phyloP scores from a whole-genome alignment of 768 basidiomycete genomes.

The Termitomyces sp. region DNA sequence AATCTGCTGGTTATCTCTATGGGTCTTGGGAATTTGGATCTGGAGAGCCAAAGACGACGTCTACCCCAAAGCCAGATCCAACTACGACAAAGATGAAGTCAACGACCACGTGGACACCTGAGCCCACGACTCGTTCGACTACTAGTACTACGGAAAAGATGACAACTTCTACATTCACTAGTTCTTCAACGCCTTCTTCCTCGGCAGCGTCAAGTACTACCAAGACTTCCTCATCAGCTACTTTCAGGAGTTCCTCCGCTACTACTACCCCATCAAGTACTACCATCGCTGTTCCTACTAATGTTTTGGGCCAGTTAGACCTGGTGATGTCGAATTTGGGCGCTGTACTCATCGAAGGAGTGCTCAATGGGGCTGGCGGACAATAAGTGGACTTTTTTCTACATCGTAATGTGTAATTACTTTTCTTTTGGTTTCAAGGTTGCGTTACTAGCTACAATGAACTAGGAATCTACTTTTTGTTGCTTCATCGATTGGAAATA shows the following conservation, averaged over 20 bases:
- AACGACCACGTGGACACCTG: slow-evolving; percentile 11
- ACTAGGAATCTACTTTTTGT: neutral
- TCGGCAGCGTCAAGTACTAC: slow-evolving; percentile 1
- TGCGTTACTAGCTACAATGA: neutral
- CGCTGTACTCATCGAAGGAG: slow-evolving; percentile 11
- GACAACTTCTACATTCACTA: slow-evolving; percentile 8
- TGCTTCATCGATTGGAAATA: neutral
- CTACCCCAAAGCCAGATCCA: slow-evolving; percentile 15
- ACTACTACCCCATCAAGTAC: slow-evolving; percentile 9
- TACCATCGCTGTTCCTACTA: slow-evolving; percentile 7
- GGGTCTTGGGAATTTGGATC: slow-evolving; percentile 39
- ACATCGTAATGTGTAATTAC: neutral
- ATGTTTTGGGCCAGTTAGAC: slow-evolving; percentile 12
- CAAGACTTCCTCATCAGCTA: slow-evolving; percentile 1
- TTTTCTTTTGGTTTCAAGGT: neutral
- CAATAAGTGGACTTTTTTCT: slow-evolving; percentile 2
- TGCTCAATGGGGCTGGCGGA: slow-evolving; percentile 3
- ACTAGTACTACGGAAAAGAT: slow-evolving; percentile 11
- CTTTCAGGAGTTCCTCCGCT: neutral
- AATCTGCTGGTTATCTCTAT: slow-evolving; percentile 36
- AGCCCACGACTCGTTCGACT: slow-evolving; percentile 10
- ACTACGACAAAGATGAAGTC: slow-evolving; percentile 17
- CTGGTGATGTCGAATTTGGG: slow-evolving; percentile 12
- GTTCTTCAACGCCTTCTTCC: slow-evolving; percentile 5
- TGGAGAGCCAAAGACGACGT: slow-evolving; percentile 13